Conservation (phyloP, 805 yeast genomes). For the Ogataea pilisensis region DNA sequence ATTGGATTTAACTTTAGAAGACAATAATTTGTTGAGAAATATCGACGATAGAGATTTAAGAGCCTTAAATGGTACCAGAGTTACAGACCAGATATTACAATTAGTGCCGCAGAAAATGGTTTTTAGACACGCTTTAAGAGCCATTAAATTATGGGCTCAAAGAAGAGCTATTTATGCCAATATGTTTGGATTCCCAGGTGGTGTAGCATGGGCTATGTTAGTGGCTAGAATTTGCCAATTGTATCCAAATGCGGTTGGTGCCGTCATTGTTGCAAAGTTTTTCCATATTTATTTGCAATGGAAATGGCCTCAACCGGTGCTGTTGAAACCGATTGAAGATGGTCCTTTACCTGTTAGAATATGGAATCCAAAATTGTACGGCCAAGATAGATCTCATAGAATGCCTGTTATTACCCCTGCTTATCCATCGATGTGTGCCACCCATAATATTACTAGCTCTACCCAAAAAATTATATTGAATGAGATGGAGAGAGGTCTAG, state of each 20-base stretch:
- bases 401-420: constrained; percentile 99
- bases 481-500: constrained; percentile 78
- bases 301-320: constrained; percentile 99
- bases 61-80: constrained; percentile 92
- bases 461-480: constrained; percentile 76
- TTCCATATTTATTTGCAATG: constrained; percentile 82
- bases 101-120: constrained; percentile 91
- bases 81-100: constrained; percentile 87
- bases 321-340: constrained; percentile 89
- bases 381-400: constrained; percentile 81
- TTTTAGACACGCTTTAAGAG: constrained; percentile 87
- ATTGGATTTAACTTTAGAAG: constrained; percentile 63
- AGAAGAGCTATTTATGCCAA: constrained; percentile 91
- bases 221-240: constrained; percentile 97
- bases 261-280: constrained; percentile 85
- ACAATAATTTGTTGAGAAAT: constrained; percentile 80
- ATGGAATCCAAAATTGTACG: constrained; percentile 92
- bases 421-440: constrained; percentile 98
- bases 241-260: constrained; percentile 93
- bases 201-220: constrained; percentile 99
- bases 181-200: constrained; percentile 97
- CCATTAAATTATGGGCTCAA: constrained; percentile 96
- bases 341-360: constrained; percentile 95
- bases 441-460: constrained; percentile 88
- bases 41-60: constrained; percentile 89